These are phyloP conservation scores for Vaccinium darrowii DNA, from an alignment of 148 eudicot species.

Conservation along the genomic window DNA sequence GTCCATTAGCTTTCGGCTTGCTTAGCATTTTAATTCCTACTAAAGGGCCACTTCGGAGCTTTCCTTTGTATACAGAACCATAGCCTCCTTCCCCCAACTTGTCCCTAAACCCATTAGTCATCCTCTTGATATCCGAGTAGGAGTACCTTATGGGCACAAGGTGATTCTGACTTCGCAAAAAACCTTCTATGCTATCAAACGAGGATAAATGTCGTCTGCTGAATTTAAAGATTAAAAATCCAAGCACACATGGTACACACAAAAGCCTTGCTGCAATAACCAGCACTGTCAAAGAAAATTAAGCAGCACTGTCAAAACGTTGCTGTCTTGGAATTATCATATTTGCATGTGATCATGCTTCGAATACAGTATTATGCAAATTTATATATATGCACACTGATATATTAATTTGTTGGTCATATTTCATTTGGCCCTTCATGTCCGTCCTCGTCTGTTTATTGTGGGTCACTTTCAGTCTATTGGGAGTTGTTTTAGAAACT, in stretches of 20 bases:
- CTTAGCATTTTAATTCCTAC: conserved; percentile 19
- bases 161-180: conserved; percentile 12
- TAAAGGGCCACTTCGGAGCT: conserved; percentile 15
- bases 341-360: neutral
- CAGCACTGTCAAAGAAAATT: neutral
- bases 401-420: neutral
- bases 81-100: conserved; percentile 28
- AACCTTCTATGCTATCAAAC: conserved; percentile 20
- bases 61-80: conserved; percentile 26
- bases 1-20: conserved; percentile 13
- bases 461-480: neutral
- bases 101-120: conserved; percentile 18
- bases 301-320: neutral
- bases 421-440: neutral
- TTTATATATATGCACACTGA: too few relatives aligned
- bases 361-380: neutral
- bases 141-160: conserved; percentile 21
- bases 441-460: neutral
- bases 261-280: neutral
- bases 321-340: neutral
- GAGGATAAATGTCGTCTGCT: conserved; percentile 14
- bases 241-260: neutral
- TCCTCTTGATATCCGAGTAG: conserved; percentile 15
- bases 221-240: neutral
- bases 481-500: too few relatives aligned